Base-by-base conservation (phyloP, 805 yeast genomes). In the Maudiozyma turicensis region DNA sequence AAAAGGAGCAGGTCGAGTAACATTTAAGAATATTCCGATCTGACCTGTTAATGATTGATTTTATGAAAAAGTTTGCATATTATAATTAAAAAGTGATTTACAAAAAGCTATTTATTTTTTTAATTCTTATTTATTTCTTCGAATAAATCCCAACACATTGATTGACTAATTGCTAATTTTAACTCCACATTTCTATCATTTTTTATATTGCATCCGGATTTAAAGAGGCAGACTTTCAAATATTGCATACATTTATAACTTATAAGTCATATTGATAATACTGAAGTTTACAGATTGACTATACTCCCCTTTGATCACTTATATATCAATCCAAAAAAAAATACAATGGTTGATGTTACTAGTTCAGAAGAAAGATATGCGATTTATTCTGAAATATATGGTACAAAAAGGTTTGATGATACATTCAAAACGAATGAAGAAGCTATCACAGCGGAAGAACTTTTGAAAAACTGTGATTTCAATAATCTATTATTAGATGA, bases 311-410 rank as follows among this genome's bases (percentile, higher is more conserved):
- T 35, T 9, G 13, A n/a, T 15, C 38, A 13, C 14, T 35, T 11
- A 32, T 33, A 33, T 14, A 35, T 35, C 26, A 11, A 35, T 35
- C 38, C 7, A 14, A 14, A 11, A 9, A 39, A 39, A 39, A 14
- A 28, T 28, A 39, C 33, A 13, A 45, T 45, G 47, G 37, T 14
- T 14, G 35, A 31, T 29, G 39, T 31, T 26, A 20, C 30, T 8
- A 39, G 34, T 14, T 15, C 43, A 8, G 31, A 30, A n/a, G 28
- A 46, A 11, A 40, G 49, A 26, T 50, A 39, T 31, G 15, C 54
- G 14, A 47, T 58, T n/a, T 61, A 52, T 49, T 48, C 58, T 8
- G 63, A 63, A 31, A 58, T 61, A 1, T 63, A 61, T 47, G 67
- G 65, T 15, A 50, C 59, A 15, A 56, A 58, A 38, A 54, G 67